Conservation (phyloP, 2,329 filamentous ascomycete species). For the Ceratocystis variospora region DNA sequence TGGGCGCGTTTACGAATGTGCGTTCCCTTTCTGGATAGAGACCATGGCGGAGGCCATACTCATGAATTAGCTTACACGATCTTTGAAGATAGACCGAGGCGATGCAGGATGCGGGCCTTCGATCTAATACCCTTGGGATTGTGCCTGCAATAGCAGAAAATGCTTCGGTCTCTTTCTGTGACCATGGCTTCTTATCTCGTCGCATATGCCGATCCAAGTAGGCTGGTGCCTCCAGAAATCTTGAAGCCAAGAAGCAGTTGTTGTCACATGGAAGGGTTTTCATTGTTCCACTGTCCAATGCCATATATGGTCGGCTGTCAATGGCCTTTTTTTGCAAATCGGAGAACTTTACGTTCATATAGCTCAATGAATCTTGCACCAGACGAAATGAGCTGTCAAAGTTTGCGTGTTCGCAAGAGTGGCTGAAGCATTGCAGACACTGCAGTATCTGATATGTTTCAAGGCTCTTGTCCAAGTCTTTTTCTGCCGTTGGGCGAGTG, state of each 20-base stretch:
- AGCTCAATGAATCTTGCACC: constrained; percentile 13
- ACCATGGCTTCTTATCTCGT: constrained; percentile 3
- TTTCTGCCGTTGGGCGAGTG: not conserved
- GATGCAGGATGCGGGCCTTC: constrained; percentile 15
- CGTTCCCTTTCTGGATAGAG: constrained; percentile 2
- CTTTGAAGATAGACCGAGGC: constrained; percentile 16
- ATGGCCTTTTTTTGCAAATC: constrained; percentile 11
- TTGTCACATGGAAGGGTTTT: constrained; percentile 2
- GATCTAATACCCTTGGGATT: constrained; percentile 7
- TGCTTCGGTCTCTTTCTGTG: constrained; percentile 1
- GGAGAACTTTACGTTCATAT: constrained; percentile 7
- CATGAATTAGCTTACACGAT: constrained; percentile 11
- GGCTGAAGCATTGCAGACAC: constrained; percentile 45
- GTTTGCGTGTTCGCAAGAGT: constrained; percentile 49
- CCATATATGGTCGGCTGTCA: not conserved
- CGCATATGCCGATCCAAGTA: not conserved
- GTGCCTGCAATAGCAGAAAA: constrained; percentile 9
- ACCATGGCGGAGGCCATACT: not conserved
- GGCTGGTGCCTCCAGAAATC: not conserved
- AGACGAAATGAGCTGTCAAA: constrained; percentile 29
- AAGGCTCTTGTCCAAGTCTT: constrained; percentile 27
- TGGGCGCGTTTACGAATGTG: not conserved
- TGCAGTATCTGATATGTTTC: constrained; percentile 43
- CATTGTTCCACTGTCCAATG: not conserved
- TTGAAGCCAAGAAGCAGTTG: constrained; percentile 14